Evolutionary conservation across 2,329 filamentous ascomycete species (phyloP), one percentile per base, ranked within the genome.

Genomic region (Pseudocercospora pini-densiflorae): DNA sequence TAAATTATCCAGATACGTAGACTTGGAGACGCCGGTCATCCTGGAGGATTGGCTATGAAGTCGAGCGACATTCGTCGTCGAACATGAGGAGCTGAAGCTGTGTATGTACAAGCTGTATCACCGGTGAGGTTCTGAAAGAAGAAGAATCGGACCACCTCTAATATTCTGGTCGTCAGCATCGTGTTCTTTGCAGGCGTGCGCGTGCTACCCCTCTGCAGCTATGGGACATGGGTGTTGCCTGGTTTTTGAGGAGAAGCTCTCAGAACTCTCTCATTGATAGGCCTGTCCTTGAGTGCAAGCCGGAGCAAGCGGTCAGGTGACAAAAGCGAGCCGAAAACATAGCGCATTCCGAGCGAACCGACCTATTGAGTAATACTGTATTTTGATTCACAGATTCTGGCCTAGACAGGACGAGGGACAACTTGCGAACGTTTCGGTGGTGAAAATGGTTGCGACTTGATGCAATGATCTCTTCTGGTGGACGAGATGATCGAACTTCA

Each of bases 141-240:
- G 51, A 12, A 29, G 51, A n/a, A 27, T 29, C 51, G 24, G 24
- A 29, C 21, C 51, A 54, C 51, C 51, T 54, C 21, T 54, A 54
- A 54, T 54, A 24, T 54, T 24, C 21, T 54, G 21, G 24, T 29
- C 8, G 51, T 24, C 51, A 54, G 21, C 51, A 29, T 54, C 51
- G 24, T 54, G 7, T 29, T 54, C 51, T 54, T 54, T 24, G 51
- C 51, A 24, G 24, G 51, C 51, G 51, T 54, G 51, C 21, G 51
- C 51, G 24, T 54, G 51, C 51, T 54, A 54, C 51, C 51, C 51
- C 51, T 54, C 51, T 54, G 51, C 51, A 31, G 51, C 51, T 54
- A 54, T 29, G 51, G 51, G 49, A 53, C 49, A 21, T 16, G 49
- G 49, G 24, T 53, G 7, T 21, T 53, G 49, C 49, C 49, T 53